Evolutionary conservation across 495 filamentous ascomycete species (phyloP).

Genomic region (Xylaria nigripes): DNA sequence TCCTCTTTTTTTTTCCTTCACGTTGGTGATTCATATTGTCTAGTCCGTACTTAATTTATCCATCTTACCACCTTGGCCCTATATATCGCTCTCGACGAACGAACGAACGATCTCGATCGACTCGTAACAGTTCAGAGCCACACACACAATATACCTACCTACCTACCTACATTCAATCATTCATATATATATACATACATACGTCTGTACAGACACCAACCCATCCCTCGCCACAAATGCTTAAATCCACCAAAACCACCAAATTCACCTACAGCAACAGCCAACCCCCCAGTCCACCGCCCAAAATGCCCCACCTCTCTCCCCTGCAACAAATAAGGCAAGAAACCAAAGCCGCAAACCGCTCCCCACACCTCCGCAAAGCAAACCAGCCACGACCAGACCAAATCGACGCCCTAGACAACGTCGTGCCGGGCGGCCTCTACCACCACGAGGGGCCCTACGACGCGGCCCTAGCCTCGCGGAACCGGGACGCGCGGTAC

Average conservation of each 20-base stretch:
- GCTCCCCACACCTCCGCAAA: conserved; percentile 52
- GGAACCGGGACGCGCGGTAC: conserved; percentile 54
- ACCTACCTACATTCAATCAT: no score
- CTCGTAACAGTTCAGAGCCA: no score
- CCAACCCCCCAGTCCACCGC: neutral
- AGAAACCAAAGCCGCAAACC: conserved; percentile 52
- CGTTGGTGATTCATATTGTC: no score
- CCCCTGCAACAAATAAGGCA: conserved; percentile 36
- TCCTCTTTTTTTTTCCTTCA: no score
- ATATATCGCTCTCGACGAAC: no score
- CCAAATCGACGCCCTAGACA: conserved; percentile 72
- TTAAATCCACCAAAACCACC: neutral
- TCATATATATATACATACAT: no score
- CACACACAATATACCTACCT: no score
- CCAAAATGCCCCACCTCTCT: neutral
- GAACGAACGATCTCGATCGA: no score
- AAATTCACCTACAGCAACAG: neutral
- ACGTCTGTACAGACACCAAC: no score
- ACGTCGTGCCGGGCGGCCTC: conserved; percentile 39
- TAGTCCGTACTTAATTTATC: no score
- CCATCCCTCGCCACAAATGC: no score
- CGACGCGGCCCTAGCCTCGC: conserved; percentile 67
- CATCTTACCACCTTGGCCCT: no score
- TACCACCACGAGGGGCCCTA: conserved; percentile 95
- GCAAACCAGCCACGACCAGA: conserved; percentile 63